Base-by-base conservation (phyloP, 2,329 filamentous ascomycete genomes). In the Epichloe glyceriae region DNA sequence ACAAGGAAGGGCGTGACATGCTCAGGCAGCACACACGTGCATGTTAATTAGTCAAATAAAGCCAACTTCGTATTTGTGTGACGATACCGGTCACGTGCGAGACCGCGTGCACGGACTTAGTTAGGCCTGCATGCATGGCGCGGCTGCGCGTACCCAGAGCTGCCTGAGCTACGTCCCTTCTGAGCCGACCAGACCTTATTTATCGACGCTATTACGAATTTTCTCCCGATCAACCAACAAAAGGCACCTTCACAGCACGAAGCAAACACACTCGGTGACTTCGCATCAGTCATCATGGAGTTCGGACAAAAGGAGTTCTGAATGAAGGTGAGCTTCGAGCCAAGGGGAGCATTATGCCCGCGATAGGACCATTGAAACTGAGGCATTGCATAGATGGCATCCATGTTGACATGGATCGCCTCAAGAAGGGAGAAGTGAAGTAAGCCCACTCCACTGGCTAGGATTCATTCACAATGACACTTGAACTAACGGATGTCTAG, bases 371-470 rank as follows among this genome's bases (percentile, higher is more conserved):
- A 3, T 33, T 17, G 46, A 47, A 34, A 26, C 46, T 52, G 44
- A 46, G n/a, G 15, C 14, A 19, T 40, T 49, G 49, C 50, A 46
- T 63, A 97, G 93, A 98, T 90, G 93, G 93, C 68, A 97, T 98
- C 68, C 93, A 98, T 70, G 78, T 98, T 61, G 93, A 98, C 67
- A 98, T 98, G 93, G 88, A 97, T 64, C 85, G 93, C 65, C 75
- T 98, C 70, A 98, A 98, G 83, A 93, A 89, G 72, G 93, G 93
- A 55, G 93, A 98, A 75, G 91, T 98, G 68, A 98, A 98, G 89
- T 96, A 75, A 73, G 88, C 22, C 46, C 5, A 43, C 6, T 7
- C 33, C 14, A 12, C 30, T 30, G 40, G 11, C n/a, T 30, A 19
- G 5, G 10, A 39, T 22, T 5, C 7, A 5, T 46, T 35, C 19